phyloP scores from a whole-genome alignment of 257 asterid species.

The Rubia yunnanensis region DNA sequence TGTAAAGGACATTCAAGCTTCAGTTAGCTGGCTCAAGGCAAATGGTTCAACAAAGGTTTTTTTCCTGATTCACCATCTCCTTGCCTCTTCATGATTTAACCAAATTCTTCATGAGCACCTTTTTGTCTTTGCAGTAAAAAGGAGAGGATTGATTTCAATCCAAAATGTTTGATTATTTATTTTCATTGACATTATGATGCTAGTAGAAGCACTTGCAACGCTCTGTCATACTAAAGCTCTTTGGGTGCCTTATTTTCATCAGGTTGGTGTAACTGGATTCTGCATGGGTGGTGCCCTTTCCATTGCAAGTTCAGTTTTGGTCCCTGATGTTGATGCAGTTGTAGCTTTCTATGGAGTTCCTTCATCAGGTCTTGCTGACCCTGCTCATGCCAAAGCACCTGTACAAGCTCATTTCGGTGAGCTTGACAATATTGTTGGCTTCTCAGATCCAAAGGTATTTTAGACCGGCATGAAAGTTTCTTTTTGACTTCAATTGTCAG shows the following conservation, averaged over 20 bases:
- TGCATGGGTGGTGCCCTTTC: constrained; percentile 99
- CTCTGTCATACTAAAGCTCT: not conserved
- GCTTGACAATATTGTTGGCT: constrained; percentile 61
- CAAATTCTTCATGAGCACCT: not conserved
- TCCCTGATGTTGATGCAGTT: constrained; percentile 76
- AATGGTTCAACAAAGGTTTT: constrained; percentile 86
- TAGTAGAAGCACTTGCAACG: not conserved
- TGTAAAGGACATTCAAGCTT: constrained; percentile 85
- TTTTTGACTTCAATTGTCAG: not conserved
- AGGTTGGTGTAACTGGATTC: constrained; percentile 95
- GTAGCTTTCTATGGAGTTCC: constrained; percentile 95
- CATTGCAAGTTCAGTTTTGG: constrained; percentile 84
- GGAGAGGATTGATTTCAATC: not conserved
- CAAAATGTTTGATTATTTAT: not conserved
- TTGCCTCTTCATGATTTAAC: not conserved
- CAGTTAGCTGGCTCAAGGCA: constrained; percentile 83
- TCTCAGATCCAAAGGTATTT: constrained; percentile 81
- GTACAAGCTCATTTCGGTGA: constrained; percentile 98
- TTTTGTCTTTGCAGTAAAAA: not conserved
- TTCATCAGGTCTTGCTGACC: constrained; percentile 81
- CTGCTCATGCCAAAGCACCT: constrained; percentile 72
- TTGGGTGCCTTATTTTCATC: constrained; percentile 1
- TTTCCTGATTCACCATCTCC: not conserved
- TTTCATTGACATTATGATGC: not conserved
- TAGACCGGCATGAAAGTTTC: too few species aligned